Percentiles rank a stretch among this genome's conserved stretches.
phyloP scores from a whole-genome alignment of 371 early-diverging fungal species.

The Hamiltosporidium magnivora region DNA sequence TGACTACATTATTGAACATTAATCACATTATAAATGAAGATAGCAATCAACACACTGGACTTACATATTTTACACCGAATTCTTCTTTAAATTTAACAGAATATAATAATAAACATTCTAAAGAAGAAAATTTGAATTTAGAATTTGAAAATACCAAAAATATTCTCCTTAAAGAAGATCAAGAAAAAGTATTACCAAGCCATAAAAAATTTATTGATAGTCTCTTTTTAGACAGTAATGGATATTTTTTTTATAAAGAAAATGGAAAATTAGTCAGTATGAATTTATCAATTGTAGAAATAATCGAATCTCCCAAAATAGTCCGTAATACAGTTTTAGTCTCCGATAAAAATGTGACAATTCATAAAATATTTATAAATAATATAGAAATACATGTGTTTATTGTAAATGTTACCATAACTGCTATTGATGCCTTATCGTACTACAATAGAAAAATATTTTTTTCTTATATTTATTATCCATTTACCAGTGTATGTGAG shows the following conservation, averaged over 20 bases:
- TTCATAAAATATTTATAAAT: neutral
- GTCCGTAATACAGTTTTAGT: neutral
- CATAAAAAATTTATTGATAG: neutral
- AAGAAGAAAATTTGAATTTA: too few species aligned
- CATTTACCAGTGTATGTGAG: neutral
- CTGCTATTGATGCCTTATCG: neutral
- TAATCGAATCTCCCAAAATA: neutral
- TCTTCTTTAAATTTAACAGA: neutral
- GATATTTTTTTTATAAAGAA: neutral
- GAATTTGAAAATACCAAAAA: too few species aligned
- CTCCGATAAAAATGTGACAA: neutral
- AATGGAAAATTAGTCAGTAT: neutral
- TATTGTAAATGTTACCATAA: neutral
- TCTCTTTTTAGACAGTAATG: neutral
- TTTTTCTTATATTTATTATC: conserved; percentile 13
- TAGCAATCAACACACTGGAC: neutral
- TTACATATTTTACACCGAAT: neutral
- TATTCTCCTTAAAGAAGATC: too few species aligned
- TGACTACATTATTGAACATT: neutral
- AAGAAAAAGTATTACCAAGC: neutral
- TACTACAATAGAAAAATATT: neutral
- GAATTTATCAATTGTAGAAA: neutral
- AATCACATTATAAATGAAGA: too few species aligned
- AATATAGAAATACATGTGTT: neutral
- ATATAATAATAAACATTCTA: too few species aligned